Percentiles rank a stretch among this genome's conserved stretches.
Conservation (phyloP, 441 rosid genomes). For the Bocquillonia castaneifolia region DNA sequence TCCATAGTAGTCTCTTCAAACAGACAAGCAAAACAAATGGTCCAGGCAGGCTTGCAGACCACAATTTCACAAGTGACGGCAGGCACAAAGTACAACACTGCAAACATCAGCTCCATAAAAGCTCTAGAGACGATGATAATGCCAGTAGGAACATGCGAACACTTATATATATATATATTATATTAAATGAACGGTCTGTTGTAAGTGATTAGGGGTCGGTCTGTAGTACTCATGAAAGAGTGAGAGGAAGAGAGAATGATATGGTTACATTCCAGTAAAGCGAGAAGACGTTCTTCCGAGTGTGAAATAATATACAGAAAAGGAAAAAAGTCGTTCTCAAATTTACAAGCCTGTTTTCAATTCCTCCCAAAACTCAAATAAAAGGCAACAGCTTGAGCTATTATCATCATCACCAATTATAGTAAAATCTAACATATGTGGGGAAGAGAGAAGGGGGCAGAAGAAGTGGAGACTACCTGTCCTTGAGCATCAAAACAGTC, state of each 20-base stretch:
- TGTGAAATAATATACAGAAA: slow-evolving; percentile 41
- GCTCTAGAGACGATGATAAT: too few relatives aligned
- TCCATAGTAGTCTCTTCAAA: too few relatives aligned
- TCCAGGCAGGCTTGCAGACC: too few relatives aligned
- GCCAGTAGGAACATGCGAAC: background rate
- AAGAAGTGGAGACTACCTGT: slow-evolving; percentile 13
- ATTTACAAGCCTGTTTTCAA: slow-evolving; percentile 55
- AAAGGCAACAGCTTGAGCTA: slow-evolving; percentile 30
- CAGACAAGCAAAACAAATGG: too few relatives aligned
- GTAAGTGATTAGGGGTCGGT: too few relatives aligned
- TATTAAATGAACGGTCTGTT: too few relatives aligned
- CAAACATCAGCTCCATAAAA: background rate
- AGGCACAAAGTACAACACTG: background rate
- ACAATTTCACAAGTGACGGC: background rate
- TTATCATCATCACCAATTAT: slow-evolving; percentile 21
- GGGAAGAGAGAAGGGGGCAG: background rate
- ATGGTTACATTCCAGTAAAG: slow-evolving; percentile 19
- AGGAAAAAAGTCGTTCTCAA: slow-evolving; percentile 35
- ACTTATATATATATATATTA: background rate
- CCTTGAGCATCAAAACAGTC: slow-evolving; percentile 17
- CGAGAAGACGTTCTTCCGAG: slow-evolving; percentile 18
- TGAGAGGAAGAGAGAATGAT: background rate
- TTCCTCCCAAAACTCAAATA: slow-evolving; percentile 32
- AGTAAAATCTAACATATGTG: slow-evolving; percentile 8
- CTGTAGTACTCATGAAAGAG: background rate